These are phyloP conservation scores for Colletotrichum sp. DNA, from an alignment of 2,329 filamentous ascomycete genomes.

Conservation along the genomic window DNA sequence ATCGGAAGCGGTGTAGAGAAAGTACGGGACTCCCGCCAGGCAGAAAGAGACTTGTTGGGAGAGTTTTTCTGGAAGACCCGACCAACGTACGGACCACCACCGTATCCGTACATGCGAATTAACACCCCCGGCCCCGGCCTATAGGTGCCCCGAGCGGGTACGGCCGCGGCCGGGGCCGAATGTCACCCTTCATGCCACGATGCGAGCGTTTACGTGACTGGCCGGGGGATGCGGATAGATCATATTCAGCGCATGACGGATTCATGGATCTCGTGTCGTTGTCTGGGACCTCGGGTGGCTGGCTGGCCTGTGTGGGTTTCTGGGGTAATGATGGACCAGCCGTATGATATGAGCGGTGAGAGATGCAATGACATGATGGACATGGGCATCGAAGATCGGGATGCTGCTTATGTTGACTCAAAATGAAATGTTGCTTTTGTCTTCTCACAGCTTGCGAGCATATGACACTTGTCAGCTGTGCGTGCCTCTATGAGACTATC, in stretches of 20 bases:
- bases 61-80: neutral
- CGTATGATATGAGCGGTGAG: neutral
- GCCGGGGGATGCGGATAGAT: neutral
- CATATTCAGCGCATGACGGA: neutral
- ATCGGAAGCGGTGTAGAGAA: neutral
- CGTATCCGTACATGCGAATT: neutral
- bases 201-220: neutral
- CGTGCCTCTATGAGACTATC: neutral
- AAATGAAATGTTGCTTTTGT: constrained; percentile 4
- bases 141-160: neutral
- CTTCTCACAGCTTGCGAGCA: neutral
- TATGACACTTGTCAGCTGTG: neutral
- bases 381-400: neutral
- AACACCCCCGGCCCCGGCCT: neutral
- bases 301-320: neutral
- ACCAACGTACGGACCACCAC: neutral
- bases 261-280: neutral
- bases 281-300: neutral
- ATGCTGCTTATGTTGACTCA: neutral
- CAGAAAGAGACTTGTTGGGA: neutral
- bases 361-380: neutral
- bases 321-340: neutral
- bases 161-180: neutral
- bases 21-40: neutral
- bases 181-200: neutral